A percentile compares a stretch with the other conserved stretches of the same genome.
Conservation (phyloP, 176 grass and related monocot genomes). For the Oryza brachyantha region DNA sequence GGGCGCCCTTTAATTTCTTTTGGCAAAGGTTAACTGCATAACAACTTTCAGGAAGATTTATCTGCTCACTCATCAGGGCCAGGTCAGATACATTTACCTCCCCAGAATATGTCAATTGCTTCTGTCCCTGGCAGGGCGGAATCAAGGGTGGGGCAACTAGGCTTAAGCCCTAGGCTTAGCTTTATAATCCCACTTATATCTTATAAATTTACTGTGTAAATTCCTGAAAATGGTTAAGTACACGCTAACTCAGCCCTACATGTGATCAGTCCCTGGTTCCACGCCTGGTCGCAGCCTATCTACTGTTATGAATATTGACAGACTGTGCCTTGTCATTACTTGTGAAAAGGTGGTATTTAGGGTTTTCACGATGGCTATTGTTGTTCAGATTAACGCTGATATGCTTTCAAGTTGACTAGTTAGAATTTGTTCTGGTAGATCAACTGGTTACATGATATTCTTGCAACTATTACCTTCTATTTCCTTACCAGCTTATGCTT, state of each 20-base stretch:
- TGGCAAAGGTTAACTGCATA: neutral
- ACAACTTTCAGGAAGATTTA: constrained; percentile 76
- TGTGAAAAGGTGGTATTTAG: neutral
- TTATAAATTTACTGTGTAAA: too few relatives aligned
- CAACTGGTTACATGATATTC: neutral
- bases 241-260: too few relatives aligned
- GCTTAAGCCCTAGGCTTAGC: too few relatives aligned
- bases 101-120: constrained; percentile 15
- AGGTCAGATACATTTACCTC: constrained; percentile 51
- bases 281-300: neutral
- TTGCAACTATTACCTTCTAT: constrained; percentile 2
- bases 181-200: too few relatives aligned
- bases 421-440: neutral
- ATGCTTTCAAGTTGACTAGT: neutral
- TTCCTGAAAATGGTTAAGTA: too few relatives aligned
- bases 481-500: constrained; percentile 70
- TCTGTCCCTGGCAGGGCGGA: neutral
- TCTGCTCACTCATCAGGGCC: constrained; percentile 83
- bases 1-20: neutral
- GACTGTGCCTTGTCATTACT: neutral
- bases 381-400: neutral
- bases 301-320: neutral
- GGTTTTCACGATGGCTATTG: constrained; percentile 16
- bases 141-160: too few relatives aligned
- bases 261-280: too few relatives aligned